These are phyloP conservation scores for Aaosphaeria arxii DNA, from an alignment of 2,329 filamentous ascomycete species.

Conservation along the genomic window DNA sequence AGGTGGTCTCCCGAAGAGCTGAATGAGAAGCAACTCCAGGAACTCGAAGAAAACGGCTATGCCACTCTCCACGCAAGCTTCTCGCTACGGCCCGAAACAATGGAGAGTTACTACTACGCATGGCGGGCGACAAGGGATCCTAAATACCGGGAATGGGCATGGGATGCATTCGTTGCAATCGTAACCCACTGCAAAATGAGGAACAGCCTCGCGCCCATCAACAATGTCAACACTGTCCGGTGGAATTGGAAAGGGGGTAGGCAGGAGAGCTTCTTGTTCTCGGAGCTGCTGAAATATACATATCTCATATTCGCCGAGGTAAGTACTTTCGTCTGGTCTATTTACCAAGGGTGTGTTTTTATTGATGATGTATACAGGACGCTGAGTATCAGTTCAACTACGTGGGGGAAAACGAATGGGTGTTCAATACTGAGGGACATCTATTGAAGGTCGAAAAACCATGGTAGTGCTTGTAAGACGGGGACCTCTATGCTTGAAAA, in stretches of 20 bases:
- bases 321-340: too few species aligned
- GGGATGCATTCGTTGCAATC: conserved; percentile 72
- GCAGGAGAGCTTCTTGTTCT: conserved; percentile 82
- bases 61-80: conserved; percentile 10
- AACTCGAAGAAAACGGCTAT: conserved; percentile 10
- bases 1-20: conserved; percentile 19
- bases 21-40: conserved; percentile 4
- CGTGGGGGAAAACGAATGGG: too few species aligned
- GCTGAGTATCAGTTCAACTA: too few species aligned
- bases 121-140: conserved; percentile 71
- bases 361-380: too few species aligned
- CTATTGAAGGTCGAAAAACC: too few species aligned
- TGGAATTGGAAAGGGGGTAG: conserved; percentile 65
- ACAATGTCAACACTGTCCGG: conserved; percentile 60
- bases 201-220: conserved; percentile 65
- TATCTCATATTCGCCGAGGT: too few species aligned
- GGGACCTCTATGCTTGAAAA: too few species aligned
- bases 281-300: too few species aligned
- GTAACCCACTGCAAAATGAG: conserved; percentile 60
- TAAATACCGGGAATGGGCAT: conserved; percentile 81
- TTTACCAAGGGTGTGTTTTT: too few species aligned
- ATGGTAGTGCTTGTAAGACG: too few species aligned
- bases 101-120: conserved; percentile 63
- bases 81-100: conserved; percentile 16
- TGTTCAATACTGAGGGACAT: too few species aligned